Percentiles rank a stretch among this genome's conserved stretches.
Conservation (phyloP, 805 yeast species). For the Yarrowia sp. region DNA sequence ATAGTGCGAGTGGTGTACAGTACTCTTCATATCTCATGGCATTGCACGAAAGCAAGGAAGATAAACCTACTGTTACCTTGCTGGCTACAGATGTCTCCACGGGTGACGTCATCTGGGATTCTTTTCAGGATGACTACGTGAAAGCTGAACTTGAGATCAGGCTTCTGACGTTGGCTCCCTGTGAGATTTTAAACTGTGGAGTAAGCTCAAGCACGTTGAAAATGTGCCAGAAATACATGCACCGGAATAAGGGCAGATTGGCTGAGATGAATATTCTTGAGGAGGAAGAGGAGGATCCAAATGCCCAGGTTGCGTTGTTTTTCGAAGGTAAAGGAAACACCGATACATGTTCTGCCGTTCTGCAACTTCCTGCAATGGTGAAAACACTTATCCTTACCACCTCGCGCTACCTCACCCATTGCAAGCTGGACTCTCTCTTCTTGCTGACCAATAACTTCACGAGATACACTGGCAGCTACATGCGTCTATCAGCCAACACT, state of each 20-base stretch:
- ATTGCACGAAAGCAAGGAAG: constrained; percentile 24
- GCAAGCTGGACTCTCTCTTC: constrained; percentile 57
- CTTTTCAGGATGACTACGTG: constrained; percentile 56
- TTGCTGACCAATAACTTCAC: constrained; percentile 48
- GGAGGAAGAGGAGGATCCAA: background rate
- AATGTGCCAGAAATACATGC: constrained; percentile 27
- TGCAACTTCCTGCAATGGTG: constrained; percentile 31
- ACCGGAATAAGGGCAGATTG: background rate
- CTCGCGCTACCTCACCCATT: constrained; percentile 57
- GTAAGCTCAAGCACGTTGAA: constrained; percentile 38
- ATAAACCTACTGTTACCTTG: constrained; percentile 35
- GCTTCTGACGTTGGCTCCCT: constrained; percentile 67
- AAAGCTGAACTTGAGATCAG: constrained; percentile 72
- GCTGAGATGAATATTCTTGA: constrained; percentile 10
- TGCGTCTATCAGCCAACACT: constrained; percentile 62
- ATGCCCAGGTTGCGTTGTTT: background rate
- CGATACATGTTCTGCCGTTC: constrained; percentile 7
- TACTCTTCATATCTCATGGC: constrained; percentile 34
- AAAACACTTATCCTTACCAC: constrained; percentile 47
- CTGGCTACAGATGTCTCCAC: constrained; percentile 67
- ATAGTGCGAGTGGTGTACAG: constrained; percentile 20
- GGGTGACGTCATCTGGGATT: constrained; percentile 73
- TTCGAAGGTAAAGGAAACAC: background rate
- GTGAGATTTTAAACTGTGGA: constrained; percentile 60
- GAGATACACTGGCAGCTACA: constrained; percentile 49